A percentile compares a stretch with the other conserved stretches of the same genome.
Evolutionary conservation across 2,329 filamentous ascomycete genomes (phyloP).

Genomic region (Alternaria ethzedia): DNA sequence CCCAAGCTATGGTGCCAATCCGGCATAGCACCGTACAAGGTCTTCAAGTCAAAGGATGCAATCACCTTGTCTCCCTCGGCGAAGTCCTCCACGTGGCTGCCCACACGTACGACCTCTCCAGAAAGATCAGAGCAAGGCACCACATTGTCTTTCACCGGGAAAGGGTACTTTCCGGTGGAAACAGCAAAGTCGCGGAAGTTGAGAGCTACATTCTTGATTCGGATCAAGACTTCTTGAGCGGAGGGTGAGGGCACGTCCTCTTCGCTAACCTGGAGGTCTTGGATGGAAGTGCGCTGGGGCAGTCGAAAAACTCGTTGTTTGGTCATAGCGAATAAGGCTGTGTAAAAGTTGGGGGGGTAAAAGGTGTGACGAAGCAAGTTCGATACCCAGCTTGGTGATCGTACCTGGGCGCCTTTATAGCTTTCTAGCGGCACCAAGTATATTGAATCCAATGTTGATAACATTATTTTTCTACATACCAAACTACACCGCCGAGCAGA

Average conservation of each 20-base stretch:
- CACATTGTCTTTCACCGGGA: slow-evolving; percentile 11
- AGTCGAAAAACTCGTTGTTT: slow-evolving; percentile 12
- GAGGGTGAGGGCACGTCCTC: not conserved
- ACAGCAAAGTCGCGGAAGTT: slow-evolving; percentile 24
- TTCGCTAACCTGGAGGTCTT: not conserved
- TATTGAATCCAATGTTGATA: not conserved
- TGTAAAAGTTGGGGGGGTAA: not conserved
- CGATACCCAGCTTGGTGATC: not conserved
- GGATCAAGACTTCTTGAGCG: slow-evolving; percentile 18
- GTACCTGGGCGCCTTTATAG: not conserved
- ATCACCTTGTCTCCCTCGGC: slow-evolving; percentile 20
- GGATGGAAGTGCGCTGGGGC: slow-evolving; percentile 8
- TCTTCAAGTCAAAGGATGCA: slow-evolving; percentile 9
- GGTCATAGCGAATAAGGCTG: slow-evolving; percentile 1
- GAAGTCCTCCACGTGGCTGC: slow-evolving; percentile 12
- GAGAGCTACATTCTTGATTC: slow-evolving; percentile 17
- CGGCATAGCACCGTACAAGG: slow-evolving; percentile 5
- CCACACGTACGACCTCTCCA: slow-evolving; percentile 13
- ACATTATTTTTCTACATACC: not conserved
- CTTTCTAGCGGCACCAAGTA: not conserved
- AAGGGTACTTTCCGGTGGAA: slow-evolving; percentile 14
- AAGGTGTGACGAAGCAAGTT: not conserved
- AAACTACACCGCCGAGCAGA: not conserved
- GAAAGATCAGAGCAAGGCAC: slow-evolving; percentile 20
- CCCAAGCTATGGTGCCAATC: slow-evolving; percentile 1